Conservation (phyloP, 495 filamentous ascomycete genomes). For the Beverwykella pulmonaria region DNA sequence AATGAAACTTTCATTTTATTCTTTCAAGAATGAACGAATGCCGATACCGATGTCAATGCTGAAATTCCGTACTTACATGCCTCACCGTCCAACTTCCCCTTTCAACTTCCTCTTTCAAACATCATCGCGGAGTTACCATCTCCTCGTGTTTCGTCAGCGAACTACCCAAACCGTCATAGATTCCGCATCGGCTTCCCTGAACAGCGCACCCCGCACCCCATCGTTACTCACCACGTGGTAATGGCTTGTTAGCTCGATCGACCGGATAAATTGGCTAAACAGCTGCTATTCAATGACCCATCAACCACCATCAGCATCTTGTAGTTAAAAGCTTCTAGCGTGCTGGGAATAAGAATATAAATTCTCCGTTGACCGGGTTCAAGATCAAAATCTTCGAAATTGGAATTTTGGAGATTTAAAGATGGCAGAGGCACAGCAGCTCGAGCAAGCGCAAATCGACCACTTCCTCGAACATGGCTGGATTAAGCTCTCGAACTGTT, state of each 20-base stretch:
- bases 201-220: constrained; percentile 7
- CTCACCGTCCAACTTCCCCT: background rate
- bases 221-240: background rate
- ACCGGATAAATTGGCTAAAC: constrained; percentile 18
- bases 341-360: constrained; percentile 7
- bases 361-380: background rate
- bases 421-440: constrained; percentile 34
- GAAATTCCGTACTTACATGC: background rate
- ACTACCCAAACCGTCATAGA: background rate
- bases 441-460: constrained; percentile 63
- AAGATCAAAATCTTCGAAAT: background rate
- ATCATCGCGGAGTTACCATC: background rate
- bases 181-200: constrained; percentile 6
- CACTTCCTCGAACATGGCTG: constrained; percentile 70
- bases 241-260: background rate
- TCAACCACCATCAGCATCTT: too few relatives aligned
- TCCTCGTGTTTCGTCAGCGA: background rate
- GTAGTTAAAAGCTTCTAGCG: background rate
- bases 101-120: too few relatives aligned
- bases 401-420: background rate
- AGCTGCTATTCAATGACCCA: background rate
- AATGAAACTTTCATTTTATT: background rate
- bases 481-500: constrained; percentile 62
- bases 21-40: too few relatives aligned
- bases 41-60: background rate